These are phyloP conservation scores for Candida sanyaensis DNA, from an alignment of 1,139 yeast species.

Conservation along the genomic window DNA sequence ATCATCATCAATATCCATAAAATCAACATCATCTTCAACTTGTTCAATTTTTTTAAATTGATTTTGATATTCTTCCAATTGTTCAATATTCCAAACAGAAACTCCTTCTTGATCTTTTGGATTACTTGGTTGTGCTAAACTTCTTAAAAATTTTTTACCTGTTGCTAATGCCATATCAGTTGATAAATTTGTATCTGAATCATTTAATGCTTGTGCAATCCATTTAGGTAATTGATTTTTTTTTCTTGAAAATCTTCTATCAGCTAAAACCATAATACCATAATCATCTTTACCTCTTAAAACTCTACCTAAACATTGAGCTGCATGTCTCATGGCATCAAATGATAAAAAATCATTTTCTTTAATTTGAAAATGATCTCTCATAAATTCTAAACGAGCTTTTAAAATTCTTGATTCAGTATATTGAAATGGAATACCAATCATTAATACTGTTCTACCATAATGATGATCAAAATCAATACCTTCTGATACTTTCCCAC, in stretches of 20 bases:
- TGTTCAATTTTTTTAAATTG: conserved; percentile 38
- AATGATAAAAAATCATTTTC: conserved; percentile 94
- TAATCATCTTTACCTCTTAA: conserved; percentile 97
- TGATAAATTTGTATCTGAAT: conserved; percentile 87
- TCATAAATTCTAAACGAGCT: conserved; percentile 87
- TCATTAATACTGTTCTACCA: conserved; percentile 97
- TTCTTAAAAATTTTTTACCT: conserved; percentile 87
- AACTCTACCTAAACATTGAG: conserved; percentile 97
- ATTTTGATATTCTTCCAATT: conserved; percentile 62
- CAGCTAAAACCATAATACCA: conserved; percentile 98
- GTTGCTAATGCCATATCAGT: conserved; percentile 98
- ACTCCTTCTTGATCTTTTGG: conserved; percentile 93
- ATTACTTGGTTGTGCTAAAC: conserved; percentile 92
- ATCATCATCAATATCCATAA: conserved; percentile 52
- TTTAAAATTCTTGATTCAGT: conserved; percentile 95
- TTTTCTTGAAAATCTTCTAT: conserved; percentile 85
- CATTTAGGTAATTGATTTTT: conserved; percentile 90
- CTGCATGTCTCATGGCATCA: conserved; percentile 99
- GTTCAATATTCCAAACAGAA: conserved; percentile 86
- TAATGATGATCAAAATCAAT: conserved; percentile 98
- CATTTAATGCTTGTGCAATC: conserved; percentile 91
- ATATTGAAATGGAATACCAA: conserved; percentile 98
- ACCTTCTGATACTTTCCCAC: conserved; percentile 98
- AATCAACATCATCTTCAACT: conserved; percentile 27
- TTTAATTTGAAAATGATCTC: conserved; percentile 89